Base-by-base conservation (phyloP, 2,329 filamentous ascomycete species). In the Epichloe gansuensis region DNA sequence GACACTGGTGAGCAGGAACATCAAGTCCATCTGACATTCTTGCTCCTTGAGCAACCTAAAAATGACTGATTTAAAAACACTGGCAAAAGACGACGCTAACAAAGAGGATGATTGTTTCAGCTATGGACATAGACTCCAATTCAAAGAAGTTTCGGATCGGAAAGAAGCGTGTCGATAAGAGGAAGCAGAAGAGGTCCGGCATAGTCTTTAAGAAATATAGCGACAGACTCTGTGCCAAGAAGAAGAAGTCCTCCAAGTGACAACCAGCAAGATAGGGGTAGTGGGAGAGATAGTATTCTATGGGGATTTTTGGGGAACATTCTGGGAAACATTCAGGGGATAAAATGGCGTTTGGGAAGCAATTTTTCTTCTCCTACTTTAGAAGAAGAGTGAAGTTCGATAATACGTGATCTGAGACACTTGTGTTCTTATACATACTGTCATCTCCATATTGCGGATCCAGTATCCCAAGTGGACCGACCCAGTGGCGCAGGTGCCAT, bases 131-230 rank as follows among this genome's bases (percentile, higher is more conserved):
- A 50, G 81, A 83, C 59, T 60, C 66, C 51, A 72, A 74, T 61
- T 61, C 68, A 44, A 61, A 66, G 31, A 71, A 67, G 55, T 61
- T 69, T 13, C 64, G 67, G 23, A 66, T 59, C 39, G 64, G 67
- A 56, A 80, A 74, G 68, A 76, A 73, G 64, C 74, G 75, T 60
- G 70, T 81, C 51, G 72, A 76, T 65, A 84, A 82, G 73, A 73
- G 75, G 63, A 75, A 70, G 59, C 71, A 69, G 58, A 80, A 76
- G 65, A 78, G 75, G 59, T 71, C 74, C 42, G 72, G 72, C 55
- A 82, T 84, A 55, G 78, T 81, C 23, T 85, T 84, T 56, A 73
- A 73, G 51, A 81, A 75, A 61, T 81, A 77, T 62, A 75, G 75
- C 56, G 75, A 80, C 54, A 72, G 73, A 56, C 65, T 72, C 57